Evolutionary conservation across 305 asterid genomes (phyloP), one percentile per base, ranked within the genome.

Genomic region (Solanum hybrid): DNA sequence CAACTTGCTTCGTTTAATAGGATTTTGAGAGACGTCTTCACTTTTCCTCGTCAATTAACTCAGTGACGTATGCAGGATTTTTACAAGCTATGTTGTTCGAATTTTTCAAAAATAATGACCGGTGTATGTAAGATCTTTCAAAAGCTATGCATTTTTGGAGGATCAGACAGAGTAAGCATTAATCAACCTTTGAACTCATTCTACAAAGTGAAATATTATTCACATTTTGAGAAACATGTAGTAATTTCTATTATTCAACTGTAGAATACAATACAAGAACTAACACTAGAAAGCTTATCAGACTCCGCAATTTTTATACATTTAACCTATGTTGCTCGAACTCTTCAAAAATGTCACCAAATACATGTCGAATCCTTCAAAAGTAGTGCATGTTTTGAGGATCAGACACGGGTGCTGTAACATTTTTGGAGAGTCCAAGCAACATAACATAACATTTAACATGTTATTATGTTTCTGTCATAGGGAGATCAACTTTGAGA

Each of bases 401-500:
- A 34, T 32, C 14, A 0, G 2, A 35, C 29, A 32, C 2, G 2
- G 14, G 26, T 76, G 26, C 0, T 8, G 81, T 17, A 17, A 32
- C 27, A 32, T 76, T 22, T 36, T 79, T 22, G 1, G 3, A 79
- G 56, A 34, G 46, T 77, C 46, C 17, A 2, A 77, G 12, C 82
- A 20, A 20, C 82, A 17, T 34, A 9, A 34, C 82, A 17, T 32
- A 34, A 10, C 81, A 32, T 32, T 76, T 42, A 14, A 81, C 26
- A 40, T n/a, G 26, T 80, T 79, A 42, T 81, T 81, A 81, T 81
- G 72, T 42, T 29, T 93, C 93, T 91, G 89, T 92, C 13, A 36
- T 90, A 90, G 92, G 87, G 76, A 86, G 90, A 46, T 93, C 92
- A 90, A 77, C 90, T 93, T 0, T 93, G 93, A 73, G 97, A 92